A percentile compares a stretch with the other conserved stretches of the same genome.
phyloP scores from a whole-genome alignment of 1,139 yeast species.

The Magnusiomyces sp. region DNA sequence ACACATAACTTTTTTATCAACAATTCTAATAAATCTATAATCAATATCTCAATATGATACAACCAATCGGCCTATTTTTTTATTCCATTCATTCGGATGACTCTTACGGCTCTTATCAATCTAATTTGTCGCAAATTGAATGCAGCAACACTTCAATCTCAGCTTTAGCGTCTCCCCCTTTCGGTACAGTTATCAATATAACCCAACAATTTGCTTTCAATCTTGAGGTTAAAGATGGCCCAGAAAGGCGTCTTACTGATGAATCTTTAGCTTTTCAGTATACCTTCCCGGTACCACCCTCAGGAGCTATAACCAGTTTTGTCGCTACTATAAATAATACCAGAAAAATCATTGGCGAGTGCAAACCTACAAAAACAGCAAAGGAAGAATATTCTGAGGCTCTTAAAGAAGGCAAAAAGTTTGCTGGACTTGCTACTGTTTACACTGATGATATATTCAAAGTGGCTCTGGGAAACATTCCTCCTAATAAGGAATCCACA shows the following conservation, averaged over 20 bases:
- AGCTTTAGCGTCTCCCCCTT: neutral
- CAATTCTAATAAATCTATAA: too few relatives aligned
- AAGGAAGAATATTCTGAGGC: slow-evolving; percentile 5
- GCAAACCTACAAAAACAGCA: slow-evolving; percentile 2
- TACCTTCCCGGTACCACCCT: neutral
- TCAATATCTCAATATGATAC: too few relatives aligned
- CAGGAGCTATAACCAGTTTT: slow-evolving; percentile 6
- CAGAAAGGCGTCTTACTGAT: neutral
- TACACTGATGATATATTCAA: slow-evolving; percentile 5
- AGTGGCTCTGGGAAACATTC: slow-evolving; percentile 2
- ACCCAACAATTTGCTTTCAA: neutral
- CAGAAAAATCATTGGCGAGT: slow-evolving; percentile 2
- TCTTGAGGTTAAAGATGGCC: neutral
- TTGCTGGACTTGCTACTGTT: slow-evolving; percentile 1
- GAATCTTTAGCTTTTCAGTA: neutral
- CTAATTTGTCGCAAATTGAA: too few relatives aligned
- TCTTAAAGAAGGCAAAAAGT: neutral
- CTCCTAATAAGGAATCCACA: slow-evolving; percentile 5
- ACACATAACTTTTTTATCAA: too few relatives aligned
- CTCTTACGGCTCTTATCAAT: too few relatives aligned
- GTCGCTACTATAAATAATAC: slow-evolving; percentile 3
- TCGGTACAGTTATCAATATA: neutral
- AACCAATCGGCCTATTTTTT: too few relatives aligned
- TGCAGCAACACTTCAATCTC: neutral
- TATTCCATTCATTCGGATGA: too few relatives aligned